Evolutionary conservation across 1,284 basidiomycete species (phyloP), one percentile per base, ranked within the genome.

Genomic region (Exobasidium cylindrosporum): DNA sequence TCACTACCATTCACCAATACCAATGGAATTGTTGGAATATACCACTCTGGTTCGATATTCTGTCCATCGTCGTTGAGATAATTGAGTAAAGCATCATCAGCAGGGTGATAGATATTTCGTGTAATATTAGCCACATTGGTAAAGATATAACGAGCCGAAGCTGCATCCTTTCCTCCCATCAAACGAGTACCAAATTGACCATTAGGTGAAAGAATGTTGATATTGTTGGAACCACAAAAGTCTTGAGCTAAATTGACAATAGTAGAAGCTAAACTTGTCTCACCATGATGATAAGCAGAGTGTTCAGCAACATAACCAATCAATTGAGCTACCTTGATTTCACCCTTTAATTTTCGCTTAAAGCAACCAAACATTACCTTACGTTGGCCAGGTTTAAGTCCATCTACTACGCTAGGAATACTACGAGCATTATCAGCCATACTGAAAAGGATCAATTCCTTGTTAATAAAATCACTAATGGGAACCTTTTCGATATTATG

Each of bases 351-450:
- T 69, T 97, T 97, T 65, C 91, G 87, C 82, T 92, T 95, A 85
- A 97, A 98, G 81, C 90, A 93, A 71, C 85, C 90, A 85, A 91
- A 98, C 35, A 98, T 86, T 59, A 99, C 91, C 81, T 99, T 99
- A 59, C 96, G 86, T 80, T 99, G 96, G 81, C 94, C 95, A n/a
- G 96, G 96, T 82, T 99, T 99, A 68, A 99, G 84, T 35, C 96
- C 96, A 79, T 98, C 96, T 4, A 89, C 88, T 14, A 92, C 86
- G 6, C 70, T 74, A 1, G 0, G 90, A 92, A 21, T 96, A 91
- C 71, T 98, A 94, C 21, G 95, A 94, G 73, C 92, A 91, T 73
- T 97, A 80, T 99, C 96, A 3, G 96, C 96, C 92, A 98, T 97
- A 1, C 95, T 98, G 85, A 98, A 99, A 29, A 97, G 85, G 68